Percentiles rank a stretch among this genome's conserved stretches.
Evolutionary conservation across 345 rosid genomes (phyloP).

Genomic region (Gossypium mustelinum): DNA sequence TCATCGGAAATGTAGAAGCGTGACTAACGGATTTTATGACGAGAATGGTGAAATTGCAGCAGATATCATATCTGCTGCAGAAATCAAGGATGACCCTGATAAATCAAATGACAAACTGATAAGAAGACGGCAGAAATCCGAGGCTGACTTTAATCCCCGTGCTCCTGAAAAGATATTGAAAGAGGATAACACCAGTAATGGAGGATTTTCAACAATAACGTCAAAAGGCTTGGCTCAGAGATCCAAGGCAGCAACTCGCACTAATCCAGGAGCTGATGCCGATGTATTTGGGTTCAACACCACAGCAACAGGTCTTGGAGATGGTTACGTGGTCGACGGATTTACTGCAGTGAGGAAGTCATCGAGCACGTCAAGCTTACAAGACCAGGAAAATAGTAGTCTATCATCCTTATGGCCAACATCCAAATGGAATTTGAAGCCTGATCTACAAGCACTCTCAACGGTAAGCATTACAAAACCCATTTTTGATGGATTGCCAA

Average conservation of each 20-base stretch:
- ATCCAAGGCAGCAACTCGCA: slow-evolving; percentile 51
- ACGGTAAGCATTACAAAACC: slow-evolving; percentile 49
- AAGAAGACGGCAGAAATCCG: slow-evolving; percentile 7
- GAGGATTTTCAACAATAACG: slow-evolving; percentile 41
- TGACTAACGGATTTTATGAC: slow-evolving; percentile 37
- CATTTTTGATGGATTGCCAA: slow-evolving; percentile 75
- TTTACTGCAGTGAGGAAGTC: slow-evolving; percentile 57
- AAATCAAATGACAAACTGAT: not conserved
- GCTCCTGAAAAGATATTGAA: slow-evolving; percentile 58
- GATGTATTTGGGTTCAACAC: slow-evolving; percentile 27
- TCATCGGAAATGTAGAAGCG: slow-evolving; percentile 64
- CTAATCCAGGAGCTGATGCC: slow-evolving; percentile 31
- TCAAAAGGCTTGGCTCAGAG: slow-evolving; percentile 72
- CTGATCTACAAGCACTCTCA: slow-evolving; percentile 58
- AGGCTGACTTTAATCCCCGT: slow-evolving; percentile 27
- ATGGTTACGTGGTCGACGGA: slow-evolving; percentile 33
- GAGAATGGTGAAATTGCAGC: slow-evolving; percentile 44
- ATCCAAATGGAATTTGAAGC: slow-evolving; percentile 59
- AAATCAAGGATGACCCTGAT: not conserved
- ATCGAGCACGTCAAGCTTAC: slow-evolving; percentile 73
- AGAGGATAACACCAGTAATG: slow-evolving; percentile 46
- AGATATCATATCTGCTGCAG: not conserved
- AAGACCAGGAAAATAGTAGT: slow-evolving; percentile 40
- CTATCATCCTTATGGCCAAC: slow-evolving; percentile 47
- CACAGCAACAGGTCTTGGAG: slow-evolving; percentile 27